phyloP scores from a whole-genome alignment of 768 basidiomycete species.

The Mycena galericulata region DNA sequence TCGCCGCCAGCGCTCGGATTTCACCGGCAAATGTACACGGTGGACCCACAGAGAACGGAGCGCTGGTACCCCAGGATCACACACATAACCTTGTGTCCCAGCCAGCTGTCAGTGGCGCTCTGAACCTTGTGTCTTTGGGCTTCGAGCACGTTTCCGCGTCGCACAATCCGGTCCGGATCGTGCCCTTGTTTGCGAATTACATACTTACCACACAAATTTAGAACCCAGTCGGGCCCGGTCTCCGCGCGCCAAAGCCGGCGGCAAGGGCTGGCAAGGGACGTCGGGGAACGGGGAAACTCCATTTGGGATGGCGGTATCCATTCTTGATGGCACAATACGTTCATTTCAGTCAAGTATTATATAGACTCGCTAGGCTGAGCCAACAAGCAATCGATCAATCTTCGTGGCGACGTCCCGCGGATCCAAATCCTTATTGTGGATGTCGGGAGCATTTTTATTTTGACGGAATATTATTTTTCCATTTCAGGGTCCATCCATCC shows the following conservation, averaged over 20 bases:
- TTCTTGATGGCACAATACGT: neutral
- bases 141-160: slow-evolving; percentile 25
- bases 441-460: neutral
- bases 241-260: neutral
- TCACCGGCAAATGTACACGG: neutral
- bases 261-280: neutral
- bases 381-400: neutral
- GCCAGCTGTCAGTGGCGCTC: slow-evolving; percentile 25
- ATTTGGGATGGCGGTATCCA: neutral
- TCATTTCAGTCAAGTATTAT: no score
- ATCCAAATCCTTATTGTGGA: neutral
- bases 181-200: slow-evolving; percentile 1
- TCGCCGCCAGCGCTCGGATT: neutral
- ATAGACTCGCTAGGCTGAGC: no score
- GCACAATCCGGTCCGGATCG: slow-evolving; percentile 19
- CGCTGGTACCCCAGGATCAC: neutral
- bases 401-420: neutral
- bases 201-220: neutral
- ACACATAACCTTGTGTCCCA: slow-evolving; percentile 16
- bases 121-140: slow-evolving; percentile 3
- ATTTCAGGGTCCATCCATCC: slow-evolving; percentile 7
- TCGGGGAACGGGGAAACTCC: neutral
- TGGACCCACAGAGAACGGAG: slow-evolving; percentile 13
- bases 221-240: neutral
- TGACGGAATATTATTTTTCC: neutral